Evolutionary conservation across 2,329 filamentous ascomycete genomes (phyloP).

Genomic region (Tolypocladium inflatum): DNA sequence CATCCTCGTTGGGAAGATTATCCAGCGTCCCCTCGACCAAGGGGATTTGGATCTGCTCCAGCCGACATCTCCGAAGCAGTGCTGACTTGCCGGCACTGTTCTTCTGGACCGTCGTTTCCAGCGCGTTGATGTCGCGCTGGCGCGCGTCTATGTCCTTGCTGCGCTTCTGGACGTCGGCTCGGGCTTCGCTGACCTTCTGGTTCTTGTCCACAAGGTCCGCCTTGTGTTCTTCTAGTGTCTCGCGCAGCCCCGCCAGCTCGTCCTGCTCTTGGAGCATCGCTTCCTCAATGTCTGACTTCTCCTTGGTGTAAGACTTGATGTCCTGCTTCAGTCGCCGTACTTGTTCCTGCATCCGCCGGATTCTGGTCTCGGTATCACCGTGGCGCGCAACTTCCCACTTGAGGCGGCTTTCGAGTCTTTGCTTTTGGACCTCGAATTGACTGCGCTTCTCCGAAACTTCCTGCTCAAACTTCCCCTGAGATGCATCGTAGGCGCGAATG

Average conservation of each 20-base stretch:
- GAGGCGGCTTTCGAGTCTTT: constrained; percentile 55
- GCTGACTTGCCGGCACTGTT: constrained; percentile 78
- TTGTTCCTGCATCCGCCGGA: constrained; percentile 58
- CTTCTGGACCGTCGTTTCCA: constrained; percentile 82
- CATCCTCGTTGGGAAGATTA: constrained; percentile 78
- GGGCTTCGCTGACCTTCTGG: constrained; percentile 68
- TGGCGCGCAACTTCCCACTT: constrained; percentile 46
- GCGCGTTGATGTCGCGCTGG: constrained; percentile 62
- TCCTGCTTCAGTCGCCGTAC: constrained; percentile 58
- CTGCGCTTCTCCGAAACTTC: constrained; percentile 80
- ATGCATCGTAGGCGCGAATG: constrained; percentile 87
- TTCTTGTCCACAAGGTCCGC: constrained; percentile 58
- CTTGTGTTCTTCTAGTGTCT: constrained; percentile 60
- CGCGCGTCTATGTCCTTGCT: constrained; percentile 70
- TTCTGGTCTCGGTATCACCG: constrained; percentile 54
- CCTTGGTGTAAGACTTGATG: constrained; percentile 58
- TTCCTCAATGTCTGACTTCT: constrained; percentile 67
- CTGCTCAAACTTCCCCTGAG: constrained; percentile 86
- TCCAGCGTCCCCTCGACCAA: constrained; percentile 70
- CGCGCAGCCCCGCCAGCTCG: constrained; percentile 66
- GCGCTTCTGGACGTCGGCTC: constrained; percentile 71
- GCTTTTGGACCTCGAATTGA: constrained; percentile 77
- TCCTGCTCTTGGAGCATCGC: constrained; percentile 63
- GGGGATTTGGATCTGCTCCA: constrained; percentile 86
- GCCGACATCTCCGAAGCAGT: constrained; percentile 77